phyloP scores from a whole-genome alignment of 208 protist species.

The Crithidia acanthocephali region DNA sequence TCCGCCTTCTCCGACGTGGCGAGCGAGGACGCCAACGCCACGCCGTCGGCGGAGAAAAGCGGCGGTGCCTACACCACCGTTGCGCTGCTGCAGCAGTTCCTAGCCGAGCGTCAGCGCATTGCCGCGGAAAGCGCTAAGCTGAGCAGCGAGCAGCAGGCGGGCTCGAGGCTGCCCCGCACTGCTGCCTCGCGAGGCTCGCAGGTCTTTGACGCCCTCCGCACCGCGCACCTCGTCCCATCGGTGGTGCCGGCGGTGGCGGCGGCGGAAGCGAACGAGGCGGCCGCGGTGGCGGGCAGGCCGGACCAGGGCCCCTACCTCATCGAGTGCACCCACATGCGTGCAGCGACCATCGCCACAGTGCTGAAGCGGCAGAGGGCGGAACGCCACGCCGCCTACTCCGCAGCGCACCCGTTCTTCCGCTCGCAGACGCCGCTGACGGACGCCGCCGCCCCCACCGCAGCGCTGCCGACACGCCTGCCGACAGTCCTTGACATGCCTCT shows the following conservation, averaged over 20 bases:
- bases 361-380: slow-evolving; percentile 19
- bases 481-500: slow-evolving; percentile 51
- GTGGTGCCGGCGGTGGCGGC: slow-evolving; percentile 7
- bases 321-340: slow-evolving; percentile 19
- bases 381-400: slow-evolving; percentile 17
- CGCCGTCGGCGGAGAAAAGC: background rate
- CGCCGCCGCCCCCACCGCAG: background rate
- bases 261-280: slow-evolving; percentile 3
- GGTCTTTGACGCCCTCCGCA: slow-evolving; percentile 15
- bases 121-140: background rate
- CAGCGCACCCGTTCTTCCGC: slow-evolving; percentile 5
- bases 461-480: slow-evolving; percentile 20
- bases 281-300: background rate
- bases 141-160: background rate
- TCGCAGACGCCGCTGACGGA: slow-evolving; percentile 2
- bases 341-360: slow-evolving; percentile 1
- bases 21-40: background rate
- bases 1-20: slow-evolving; percentile 8
- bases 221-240: slow-evolving; percentile 13
- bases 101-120: background rate
- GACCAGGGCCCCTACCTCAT: slow-evolving; percentile 3
- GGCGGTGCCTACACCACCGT: slow-evolving; percentile 3
- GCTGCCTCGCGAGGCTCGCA: background rate
- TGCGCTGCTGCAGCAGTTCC: slow-evolving; percentile 18
- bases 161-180: background rate